A percentile compares a stretch with the other conserved stretches of the same genome.
phyloP scores from a whole-genome alignment of 768 basidiomycete genomes.

The Naematelia encephala region DNA sequence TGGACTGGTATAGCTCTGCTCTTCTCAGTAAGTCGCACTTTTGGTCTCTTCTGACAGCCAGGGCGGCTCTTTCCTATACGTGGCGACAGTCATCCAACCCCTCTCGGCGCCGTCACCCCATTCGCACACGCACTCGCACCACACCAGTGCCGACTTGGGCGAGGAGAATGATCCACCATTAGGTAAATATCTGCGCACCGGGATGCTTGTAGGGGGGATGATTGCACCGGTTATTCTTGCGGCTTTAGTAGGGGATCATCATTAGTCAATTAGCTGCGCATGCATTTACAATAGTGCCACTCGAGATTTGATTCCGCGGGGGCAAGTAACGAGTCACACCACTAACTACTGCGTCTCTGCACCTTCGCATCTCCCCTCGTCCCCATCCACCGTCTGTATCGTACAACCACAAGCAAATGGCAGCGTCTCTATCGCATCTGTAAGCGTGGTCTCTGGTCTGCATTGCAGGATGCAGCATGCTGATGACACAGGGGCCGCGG shows the following conservation, averaged over 20 bases:
- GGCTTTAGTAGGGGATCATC: conserved; percentile 59
- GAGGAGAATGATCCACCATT: conserved; percentile 53
- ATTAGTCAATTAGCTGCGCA: neutral
- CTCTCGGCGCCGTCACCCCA: conserved; percentile 52
- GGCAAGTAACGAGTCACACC: neutral
- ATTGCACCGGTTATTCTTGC: conserved; percentile 65
- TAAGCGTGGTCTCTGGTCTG: conserved; percentile 12
- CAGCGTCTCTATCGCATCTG: conserved; percentile 36
- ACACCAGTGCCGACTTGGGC: conserved; percentile 53
- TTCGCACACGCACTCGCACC: conserved; percentile 39
- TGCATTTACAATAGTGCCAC: neutral
- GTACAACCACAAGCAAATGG: conserved; percentile 12
- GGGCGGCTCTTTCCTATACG: conserved; percentile 93
- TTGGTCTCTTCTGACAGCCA: conserved; percentile 43
- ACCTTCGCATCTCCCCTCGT: no score
- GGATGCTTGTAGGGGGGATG: conserved; percentile 66
- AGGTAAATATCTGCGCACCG: conserved; percentile 55
- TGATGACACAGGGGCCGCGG: conserved; percentile 38
- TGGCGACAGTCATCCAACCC: conserved; percentile 83
- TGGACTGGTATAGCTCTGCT: conserved; percentile 77
- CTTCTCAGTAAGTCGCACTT: conserved; percentile 64
- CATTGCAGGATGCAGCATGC: conserved; percentile 1
- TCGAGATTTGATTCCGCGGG: neutral
- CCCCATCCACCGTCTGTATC: neutral
- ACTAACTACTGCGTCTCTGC: no score